Conservation (phyloP, 106 monocot genomes). For the Hemerocallis citrina region DNA sequence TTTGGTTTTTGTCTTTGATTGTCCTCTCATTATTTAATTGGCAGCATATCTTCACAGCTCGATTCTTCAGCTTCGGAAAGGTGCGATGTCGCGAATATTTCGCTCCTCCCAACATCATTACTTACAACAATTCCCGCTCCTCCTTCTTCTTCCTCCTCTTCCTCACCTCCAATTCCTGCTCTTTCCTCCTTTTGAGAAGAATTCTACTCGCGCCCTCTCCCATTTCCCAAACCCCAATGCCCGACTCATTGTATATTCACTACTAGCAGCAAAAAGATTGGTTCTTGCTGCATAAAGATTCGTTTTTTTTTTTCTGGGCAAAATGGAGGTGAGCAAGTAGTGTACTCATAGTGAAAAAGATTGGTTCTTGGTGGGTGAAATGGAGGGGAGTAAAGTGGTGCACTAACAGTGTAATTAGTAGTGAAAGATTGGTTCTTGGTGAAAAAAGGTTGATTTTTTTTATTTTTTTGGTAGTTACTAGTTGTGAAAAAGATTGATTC, state of each 20-base stretch:
- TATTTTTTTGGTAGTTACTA: too few relatives aligned
- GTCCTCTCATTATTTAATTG: conserved; percentile 14
- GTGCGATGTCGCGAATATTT: neutral
- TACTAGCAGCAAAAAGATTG: too few relatives aligned
- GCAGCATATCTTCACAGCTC: conserved; percentile 27
- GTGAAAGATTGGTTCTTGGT: too few relatives aligned
- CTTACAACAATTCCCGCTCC: neutral
- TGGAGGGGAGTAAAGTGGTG: neutral
- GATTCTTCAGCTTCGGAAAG: conserved; percentile 16
- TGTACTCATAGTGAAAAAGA: too few relatives aligned
- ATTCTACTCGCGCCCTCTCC: neutral
- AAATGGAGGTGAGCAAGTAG: neutral
- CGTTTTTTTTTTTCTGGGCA: conserved; percentile 3
- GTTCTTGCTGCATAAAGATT: neutral
- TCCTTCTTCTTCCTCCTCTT: neutral
- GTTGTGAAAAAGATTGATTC: too few relatives aligned
- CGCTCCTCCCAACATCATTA: neutral
- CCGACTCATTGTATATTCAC: too few relatives aligned
- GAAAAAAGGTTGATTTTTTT: too few relatives aligned
- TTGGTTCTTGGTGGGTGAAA: too few relatives aligned
- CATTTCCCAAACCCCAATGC: too few relatives aligned
- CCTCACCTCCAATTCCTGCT: conserved; percentile 1
- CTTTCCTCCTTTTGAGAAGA: neutral
- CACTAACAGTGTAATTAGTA: too few relatives aligned
- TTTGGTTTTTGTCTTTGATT: too few relatives aligned